These are phyloP conservation scores for Vanderwaltozyma polyspora DNA, from an alignment of 805 yeast genomes.

Conservation along the genomic window DNA sequence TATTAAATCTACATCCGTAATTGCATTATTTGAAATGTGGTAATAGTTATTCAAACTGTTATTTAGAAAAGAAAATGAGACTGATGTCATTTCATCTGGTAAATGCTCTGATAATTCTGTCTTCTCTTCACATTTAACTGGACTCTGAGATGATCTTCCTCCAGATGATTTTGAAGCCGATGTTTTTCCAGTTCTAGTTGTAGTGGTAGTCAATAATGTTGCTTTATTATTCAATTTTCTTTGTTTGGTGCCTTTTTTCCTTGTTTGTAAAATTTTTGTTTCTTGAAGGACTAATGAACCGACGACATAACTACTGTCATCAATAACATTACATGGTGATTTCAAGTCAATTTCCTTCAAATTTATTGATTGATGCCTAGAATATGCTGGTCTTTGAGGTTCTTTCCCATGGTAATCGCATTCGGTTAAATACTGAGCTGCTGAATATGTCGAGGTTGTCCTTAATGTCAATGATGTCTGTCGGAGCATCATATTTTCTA, in stretches of 20 bases:
- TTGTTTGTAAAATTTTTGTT: background rate
- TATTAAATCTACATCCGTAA: slow-evolving; percentile 5
- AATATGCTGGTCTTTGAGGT: background rate
- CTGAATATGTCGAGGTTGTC: background rate
- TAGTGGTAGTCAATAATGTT: background rate
- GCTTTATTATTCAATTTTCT: background rate
- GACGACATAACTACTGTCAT: slow-evolving; percentile 9
- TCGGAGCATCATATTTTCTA: slow-evolving; percentile 8
- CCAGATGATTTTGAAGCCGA: no score
- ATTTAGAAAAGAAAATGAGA: slow-evolving; percentile 7
- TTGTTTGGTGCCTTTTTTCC: background rate
- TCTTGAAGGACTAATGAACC: slow-evolving; percentile 14
- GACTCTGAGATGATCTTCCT: no score
- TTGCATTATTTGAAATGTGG: slow-evolving; percentile 3
- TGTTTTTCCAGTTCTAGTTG: no score
- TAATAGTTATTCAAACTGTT: slow-evolving; percentile 6
- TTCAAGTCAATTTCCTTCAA: slow-evolving; percentile 18
- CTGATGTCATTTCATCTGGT: slow-evolving; percentile 4
- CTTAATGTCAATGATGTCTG: background rate
- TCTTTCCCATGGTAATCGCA: background rate
- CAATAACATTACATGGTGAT: slow-evolving; percentile 1
- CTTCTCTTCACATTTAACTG: no score
- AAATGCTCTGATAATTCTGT: slow-evolving; percentile 3
- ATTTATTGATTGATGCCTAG: slow-evolving; percentile 8
- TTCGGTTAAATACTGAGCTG: background rate